Evolutionary conservation across 2,329 filamentous ascomycete species (phyloP), one percentile per base, ranked within the genome.

Genomic region (Pyricularia pennisetigena): DNA sequence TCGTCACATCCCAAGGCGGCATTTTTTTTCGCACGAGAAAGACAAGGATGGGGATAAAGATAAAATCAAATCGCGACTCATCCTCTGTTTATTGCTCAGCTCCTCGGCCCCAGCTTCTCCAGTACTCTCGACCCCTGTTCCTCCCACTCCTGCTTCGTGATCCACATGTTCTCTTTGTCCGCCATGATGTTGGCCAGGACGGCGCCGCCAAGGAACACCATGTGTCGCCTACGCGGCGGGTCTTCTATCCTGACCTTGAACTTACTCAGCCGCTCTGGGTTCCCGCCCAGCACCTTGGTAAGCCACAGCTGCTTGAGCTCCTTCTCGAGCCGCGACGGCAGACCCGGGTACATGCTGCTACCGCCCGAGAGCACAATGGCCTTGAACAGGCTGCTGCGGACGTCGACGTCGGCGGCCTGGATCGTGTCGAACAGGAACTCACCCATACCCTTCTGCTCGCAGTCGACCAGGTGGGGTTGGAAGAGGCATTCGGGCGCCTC

Each of bases 201-300:
- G 29, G 95, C 95, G 74, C 95, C 95, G 69, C 95, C 95, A 68
- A 99, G 82, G 85, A 99, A 98, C 3, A 99, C 95, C 94, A 99
- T 98, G 83, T 99, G 95, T 80, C 94, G 87, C 82, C 95, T 88
- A 81, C 95, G 87, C 41, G 95, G 95, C 67, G 95, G 95, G 79
- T 99, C 95, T 79, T 99, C 95, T 83, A 99, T 98, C 79, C 95
- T 88, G 72, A 99, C 94, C 87, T 98, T 99, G 86, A 99, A 99
- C 88, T 98, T 99, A 88, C 88, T 92, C 76, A 99, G 80, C 72
- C 95, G 88, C 81, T 98, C 94, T 0, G 95, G 94, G 79, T 99
- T 93, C 69, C 94, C 94, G 69, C 90, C 87, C 73, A 99, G 83
- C 62, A 97, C 93, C 72, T 90, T 90, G 68, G 94, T 97, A 72